These are phyloP conservation scores for Fusarium circinatum DNA, from an alignment of 2,329 filamentous ascomycete species.

Conservation along the genomic window DNA sequence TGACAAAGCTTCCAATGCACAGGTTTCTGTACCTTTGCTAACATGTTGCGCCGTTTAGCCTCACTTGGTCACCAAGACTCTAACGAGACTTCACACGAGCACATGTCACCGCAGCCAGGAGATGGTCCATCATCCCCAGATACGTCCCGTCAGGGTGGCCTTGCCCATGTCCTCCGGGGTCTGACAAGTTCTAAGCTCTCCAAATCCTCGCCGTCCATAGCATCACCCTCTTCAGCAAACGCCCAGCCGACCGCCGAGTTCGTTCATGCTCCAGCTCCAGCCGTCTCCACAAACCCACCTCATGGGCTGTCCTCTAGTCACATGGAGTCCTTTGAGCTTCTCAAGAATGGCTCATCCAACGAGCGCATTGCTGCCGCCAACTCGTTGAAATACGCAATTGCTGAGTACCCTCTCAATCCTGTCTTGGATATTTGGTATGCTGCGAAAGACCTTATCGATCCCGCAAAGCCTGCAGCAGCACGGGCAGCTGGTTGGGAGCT, in stretches of 20 bases:
- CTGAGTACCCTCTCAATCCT: constrained; percentile 68
- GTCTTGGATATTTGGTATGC: constrained; percentile 73
- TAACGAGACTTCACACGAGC: constrained; percentile 51
- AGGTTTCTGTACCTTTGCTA: constrained; percentile 41
- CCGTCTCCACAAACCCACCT: constrained; percentile 51
- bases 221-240: constrained; percentile 53
- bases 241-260: constrained; percentile 57
- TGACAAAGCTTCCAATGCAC: constrained; percentile 38
- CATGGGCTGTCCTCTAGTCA: constrained; percentile 61
- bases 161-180: constrained; percentile 72
- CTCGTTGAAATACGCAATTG: constrained; percentile 65
- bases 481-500: constrained; percentile 73
- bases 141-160: constrained; percentile 63
- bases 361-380: constrained; percentile 68
- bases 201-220: constrained; percentile 59
- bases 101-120: constrained; percentile 70
- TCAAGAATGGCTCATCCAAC: constrained; percentile 62
- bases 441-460: constrained; percentile 71
- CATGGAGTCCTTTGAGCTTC: constrained; percentile 63
- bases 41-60: constrained; percentile 46
- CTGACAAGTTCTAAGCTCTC: constrained; percentile 66
- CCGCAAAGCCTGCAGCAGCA: constrained; percentile 62
- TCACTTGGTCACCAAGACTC: constrained; percentile 40
- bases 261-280: constrained; percentile 54
- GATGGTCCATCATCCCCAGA: constrained; percentile 67